phyloP scores from a whole-genome alignment of 805 yeast genomes.

The Candida pseudofarinosa region DNA sequence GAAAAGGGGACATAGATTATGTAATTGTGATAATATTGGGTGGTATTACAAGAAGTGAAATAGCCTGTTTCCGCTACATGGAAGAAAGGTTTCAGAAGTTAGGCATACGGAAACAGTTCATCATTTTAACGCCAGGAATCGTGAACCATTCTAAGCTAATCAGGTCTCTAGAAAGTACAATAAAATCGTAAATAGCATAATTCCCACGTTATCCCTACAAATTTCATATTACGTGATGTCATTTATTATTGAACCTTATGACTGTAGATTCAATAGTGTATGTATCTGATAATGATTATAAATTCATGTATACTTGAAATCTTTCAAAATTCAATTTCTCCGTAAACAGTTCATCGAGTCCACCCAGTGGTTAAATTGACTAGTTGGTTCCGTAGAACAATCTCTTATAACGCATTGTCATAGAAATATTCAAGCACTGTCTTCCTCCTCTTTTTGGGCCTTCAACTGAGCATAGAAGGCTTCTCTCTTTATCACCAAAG shows the following conservation, averaged over 20 bases:
- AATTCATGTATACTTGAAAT: not conserved
- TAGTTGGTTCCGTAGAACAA: not conserved
- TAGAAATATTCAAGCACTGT: conserved; percentile 21
- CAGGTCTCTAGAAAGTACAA: not conserved
- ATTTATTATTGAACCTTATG: not conserved
- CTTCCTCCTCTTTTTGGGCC: conserved; percentile 64
- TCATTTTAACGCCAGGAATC: conserved; percentile 43
- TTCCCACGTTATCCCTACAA: not conserved
- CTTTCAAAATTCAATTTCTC: not conserved
- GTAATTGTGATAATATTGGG: conserved; percentile 63
- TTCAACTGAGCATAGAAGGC: conserved; percentile 77
- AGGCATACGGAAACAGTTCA: conserved; percentile 28
- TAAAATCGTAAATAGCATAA: not conserved
- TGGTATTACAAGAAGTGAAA: conserved; percentile 82
- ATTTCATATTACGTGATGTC: not conserved
- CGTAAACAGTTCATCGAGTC: not conserved
- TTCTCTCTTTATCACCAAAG: conserved; percentile 71
- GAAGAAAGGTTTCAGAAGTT: conserved; percentile 38
- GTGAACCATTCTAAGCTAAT: conserved; percentile 19
- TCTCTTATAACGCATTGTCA: too few relatives aligned
- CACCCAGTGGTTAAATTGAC: not conserved
- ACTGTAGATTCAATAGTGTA: not conserved
- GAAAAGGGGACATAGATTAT: conserved; percentile 15
- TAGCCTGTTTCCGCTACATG: conserved; percentile 65
- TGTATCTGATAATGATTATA: not conserved